Conservation (phyloP, 1,139 yeast genomes). For the Kodamaea derodonti region DNA sequence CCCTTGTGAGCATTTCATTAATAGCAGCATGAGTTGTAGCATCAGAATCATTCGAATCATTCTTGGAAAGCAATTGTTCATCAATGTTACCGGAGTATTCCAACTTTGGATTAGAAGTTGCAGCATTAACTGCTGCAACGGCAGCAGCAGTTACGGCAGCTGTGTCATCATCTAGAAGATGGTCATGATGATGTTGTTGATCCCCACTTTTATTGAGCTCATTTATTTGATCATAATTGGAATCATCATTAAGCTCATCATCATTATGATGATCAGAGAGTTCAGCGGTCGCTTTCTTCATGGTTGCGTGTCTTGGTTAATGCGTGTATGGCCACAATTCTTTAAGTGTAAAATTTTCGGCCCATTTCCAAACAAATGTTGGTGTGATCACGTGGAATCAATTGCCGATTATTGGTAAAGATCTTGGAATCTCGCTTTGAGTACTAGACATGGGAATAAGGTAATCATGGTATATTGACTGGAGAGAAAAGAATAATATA, state of each 20-base stretch:
- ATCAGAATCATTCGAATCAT: constrained; percentile 11
- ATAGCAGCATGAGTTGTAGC: constrained; percentile 12
- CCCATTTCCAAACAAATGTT: too few relatives aligned
- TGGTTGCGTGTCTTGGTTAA: not conserved
- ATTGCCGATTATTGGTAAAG: too few relatives aligned
- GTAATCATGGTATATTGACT: too few relatives aligned
- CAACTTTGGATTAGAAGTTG: constrained; percentile 14
- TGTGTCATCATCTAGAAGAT: constrained; percentile 6
- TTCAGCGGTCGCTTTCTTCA: not conserved
- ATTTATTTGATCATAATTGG: not conserved
- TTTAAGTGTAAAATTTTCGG: too few relatives aligned
- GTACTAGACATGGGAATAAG: too few relatives aligned
- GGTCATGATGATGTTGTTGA: constrained; percentile 3
- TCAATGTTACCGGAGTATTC: constrained; percentile 43
- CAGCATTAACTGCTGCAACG: constrained; percentile 8
- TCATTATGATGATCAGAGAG: not conserved
- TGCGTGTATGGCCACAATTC: constrained; percentile 1
- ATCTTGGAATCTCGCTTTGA: too few relatives aligned
- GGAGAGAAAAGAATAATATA: too few relatives aligned
- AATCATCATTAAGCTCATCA: not conserved
- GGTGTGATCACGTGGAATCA: too few relatives aligned
- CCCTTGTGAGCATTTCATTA: not conserved
- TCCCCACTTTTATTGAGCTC: not conserved
- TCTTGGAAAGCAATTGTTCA: constrained; percentile 33
- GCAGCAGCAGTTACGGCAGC: constrained; percentile 9